These are phyloP conservation scores for Thelephora terrestris DNA, from an alignment of 1,284 basidiomycete genomes.

Conservation along the genomic window DNA sequence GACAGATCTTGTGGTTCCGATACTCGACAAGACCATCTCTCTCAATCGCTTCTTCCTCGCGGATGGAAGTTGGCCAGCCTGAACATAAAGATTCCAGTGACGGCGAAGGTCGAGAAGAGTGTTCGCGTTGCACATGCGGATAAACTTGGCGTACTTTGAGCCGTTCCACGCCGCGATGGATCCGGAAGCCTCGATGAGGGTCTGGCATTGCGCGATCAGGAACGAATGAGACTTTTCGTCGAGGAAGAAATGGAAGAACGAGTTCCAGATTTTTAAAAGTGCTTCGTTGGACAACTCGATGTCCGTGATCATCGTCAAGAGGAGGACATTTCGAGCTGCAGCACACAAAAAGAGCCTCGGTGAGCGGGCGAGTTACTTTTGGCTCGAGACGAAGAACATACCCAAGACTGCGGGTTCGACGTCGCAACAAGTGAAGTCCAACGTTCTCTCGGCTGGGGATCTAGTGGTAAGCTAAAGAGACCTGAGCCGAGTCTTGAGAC, in stretches of 20 bases:
- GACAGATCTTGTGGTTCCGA: not conserved
- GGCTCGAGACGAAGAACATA: conserved; percentile 1
- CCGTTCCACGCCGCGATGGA: conserved; percentile 32
- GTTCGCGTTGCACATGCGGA: conserved; percentile 27
- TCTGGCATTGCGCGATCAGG: conserved; percentile 35
- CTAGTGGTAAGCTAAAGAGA: not conserved
- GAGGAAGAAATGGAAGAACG: conserved; percentile 46
- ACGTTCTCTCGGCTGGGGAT: conserved; percentile 22
- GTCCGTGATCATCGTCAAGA: conserved; percentile 28
- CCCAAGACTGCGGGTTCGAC: conserved; percentile 47
- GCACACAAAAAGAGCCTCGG: not conserved
- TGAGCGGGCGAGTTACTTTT: not conserved
- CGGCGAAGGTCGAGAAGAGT: conserved; percentile 33
- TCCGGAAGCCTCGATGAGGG: conserved; percentile 27
- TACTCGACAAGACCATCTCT: not conserved
- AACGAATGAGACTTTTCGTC: conserved; percentile 28
- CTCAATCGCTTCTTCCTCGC: not conserved
- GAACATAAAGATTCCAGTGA: conserved; percentile 32
- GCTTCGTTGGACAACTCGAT: conserved; percentile 10
- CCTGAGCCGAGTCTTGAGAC: not conserved
- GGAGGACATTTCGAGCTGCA: conserved; percentile 32
- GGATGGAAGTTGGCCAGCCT: conserved; percentile 12
- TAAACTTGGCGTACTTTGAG: conserved; percentile 29
- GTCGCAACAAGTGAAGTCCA: conserved; percentile 56
- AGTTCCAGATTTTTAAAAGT: conserved; percentile 35